Conservation (phyloP, 176 grass and related monocot genomes). For the Aegilops bicornis region DNA sequence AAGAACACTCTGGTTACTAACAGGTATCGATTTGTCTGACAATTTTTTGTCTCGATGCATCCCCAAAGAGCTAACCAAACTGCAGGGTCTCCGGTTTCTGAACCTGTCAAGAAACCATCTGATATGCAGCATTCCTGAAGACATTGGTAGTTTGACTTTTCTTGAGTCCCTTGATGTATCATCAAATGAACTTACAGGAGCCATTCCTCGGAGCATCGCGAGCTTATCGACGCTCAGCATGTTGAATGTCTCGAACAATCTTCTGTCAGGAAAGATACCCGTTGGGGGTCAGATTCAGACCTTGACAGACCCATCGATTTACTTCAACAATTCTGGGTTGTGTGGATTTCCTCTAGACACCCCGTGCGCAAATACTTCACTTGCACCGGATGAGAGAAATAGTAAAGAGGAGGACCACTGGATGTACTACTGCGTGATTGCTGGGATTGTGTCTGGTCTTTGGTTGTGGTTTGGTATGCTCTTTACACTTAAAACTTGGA, state of each 20-base stretch:
- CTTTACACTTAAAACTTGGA: too few relatives aligned
- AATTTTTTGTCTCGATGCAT: slow-evolving; percentile 23
- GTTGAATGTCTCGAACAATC: neutral
- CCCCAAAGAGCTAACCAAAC: slow-evolving; percentile 18
- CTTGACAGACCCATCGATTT: too few relatives aligned
- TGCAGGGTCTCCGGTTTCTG: neutral
- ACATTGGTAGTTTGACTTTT: slow-evolving; percentile 26
- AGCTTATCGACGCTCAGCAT: neutral
- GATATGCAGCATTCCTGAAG: slow-evolving; percentile 28
- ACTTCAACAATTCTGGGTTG: too few relatives aligned
- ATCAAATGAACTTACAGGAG: slow-evolving; percentile 26
- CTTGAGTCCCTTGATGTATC: slow-evolving; percentile 24
- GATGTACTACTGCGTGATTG: too few relatives aligned
- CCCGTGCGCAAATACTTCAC: too few relatives aligned
- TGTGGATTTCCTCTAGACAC: too few relatives aligned
- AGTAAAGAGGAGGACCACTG: too few relatives aligned
- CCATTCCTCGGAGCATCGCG: slow-evolving; percentile 23
- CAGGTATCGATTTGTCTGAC: slow-evolving; percentile 30
- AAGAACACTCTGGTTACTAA: slow-evolving; percentile 9
- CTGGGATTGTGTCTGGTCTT: too few relatives aligned
- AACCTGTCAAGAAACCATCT: slow-evolving; percentile 33
- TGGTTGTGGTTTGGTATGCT: too few relatives aligned
- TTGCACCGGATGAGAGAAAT: too few relatives aligned
- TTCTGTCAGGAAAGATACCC: too few relatives aligned
- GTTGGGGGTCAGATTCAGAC: too few relatives aligned